These are phyloP conservation scores for Calonectria multiphialidica DNA, from an alignment of 2,329 filamentous ascomycete genomes.

Conservation along the genomic window DNA sequence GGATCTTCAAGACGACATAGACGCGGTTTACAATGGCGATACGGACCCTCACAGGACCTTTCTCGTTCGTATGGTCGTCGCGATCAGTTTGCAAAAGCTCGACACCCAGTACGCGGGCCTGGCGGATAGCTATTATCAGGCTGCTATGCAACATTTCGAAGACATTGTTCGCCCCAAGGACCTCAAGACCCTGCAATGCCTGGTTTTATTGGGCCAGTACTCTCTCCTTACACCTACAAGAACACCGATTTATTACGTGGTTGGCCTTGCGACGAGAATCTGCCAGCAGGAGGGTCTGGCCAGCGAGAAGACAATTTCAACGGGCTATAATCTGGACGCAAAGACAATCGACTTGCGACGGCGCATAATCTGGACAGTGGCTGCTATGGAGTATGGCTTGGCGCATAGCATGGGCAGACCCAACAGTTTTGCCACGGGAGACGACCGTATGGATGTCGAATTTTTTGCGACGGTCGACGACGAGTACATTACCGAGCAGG, in stretches of 20 bases:
- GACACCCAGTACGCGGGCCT: slow-evolving; percentile 91
- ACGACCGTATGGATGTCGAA: slow-evolving; percentile 86
- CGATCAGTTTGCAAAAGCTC: slow-evolving; percentile 94
- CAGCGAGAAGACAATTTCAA: slow-evolving; percentile 87
- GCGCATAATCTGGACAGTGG: slow-evolving; percentile 87
- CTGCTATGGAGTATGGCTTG: slow-evolving; percentile 89
- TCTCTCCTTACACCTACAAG: slow-evolving; percentile 92
- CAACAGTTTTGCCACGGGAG: slow-evolving; percentile 83
- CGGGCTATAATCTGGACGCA: slow-evolving; percentile 72
- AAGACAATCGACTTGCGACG: slow-evolving; percentile 91
- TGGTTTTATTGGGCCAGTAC: slow-evolving; percentile 89
- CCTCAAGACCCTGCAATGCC: slow-evolving; percentile 89
- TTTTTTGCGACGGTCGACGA: slow-evolving; percentile 90
- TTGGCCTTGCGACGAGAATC: slow-evolving; percentile 88
- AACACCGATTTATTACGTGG: slow-evolving; percentile 92
- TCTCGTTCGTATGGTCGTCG: slow-evolving; percentile 89
- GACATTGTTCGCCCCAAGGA: slow-evolving; percentile 89
- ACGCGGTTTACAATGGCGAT: slow-evolving; percentile 83
- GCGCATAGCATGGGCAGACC: slow-evolving; percentile 90
- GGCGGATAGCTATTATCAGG: slow-evolving; percentile 94
- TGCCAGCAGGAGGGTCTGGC: slow-evolving; percentile 90
- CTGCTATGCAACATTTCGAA: slow-evolving; percentile 87
- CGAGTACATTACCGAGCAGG: slow-evolving; percentile 81
- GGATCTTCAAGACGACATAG: slow-evolving; percentile 79
- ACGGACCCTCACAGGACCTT: slow-evolving; percentile 89